phyloP scores from a whole-genome alignment of 2,329 filamentous ascomycete genomes.

The Fusarium transvaalense region DNA sequence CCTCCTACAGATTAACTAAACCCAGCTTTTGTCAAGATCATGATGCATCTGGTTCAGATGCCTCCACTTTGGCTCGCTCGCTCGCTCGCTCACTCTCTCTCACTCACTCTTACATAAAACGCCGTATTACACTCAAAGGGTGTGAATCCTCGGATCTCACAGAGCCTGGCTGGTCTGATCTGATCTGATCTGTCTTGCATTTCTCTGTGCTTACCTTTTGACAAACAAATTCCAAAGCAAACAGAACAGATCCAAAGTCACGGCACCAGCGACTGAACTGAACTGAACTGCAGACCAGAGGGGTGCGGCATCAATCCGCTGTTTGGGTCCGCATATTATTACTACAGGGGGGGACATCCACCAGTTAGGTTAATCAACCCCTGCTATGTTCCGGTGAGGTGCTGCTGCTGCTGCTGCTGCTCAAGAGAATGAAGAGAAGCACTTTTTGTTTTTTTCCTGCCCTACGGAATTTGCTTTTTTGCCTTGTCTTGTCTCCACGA shows the following conservation, averaged over 20 bases:
- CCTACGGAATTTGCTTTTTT: conserved; percentile 22
- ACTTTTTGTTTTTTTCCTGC: conserved; percentile 30
- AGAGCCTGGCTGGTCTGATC: not conserved
- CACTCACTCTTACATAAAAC: conserved; percentile 24
- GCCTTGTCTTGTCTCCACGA: conserved; percentile 8
- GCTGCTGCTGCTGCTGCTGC: conserved; percentile 20
- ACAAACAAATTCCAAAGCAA: not conserved
- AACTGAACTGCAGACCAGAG: not conserved
- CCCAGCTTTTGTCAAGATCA: conserved; percentile 14
- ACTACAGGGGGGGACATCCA: conserved; percentile 18
- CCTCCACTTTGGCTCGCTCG: conserved; percentile 18
- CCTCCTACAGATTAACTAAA: conserved; percentile 13
- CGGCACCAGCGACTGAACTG: not conserved
- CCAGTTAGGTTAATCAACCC: not conserved
- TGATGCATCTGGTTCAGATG: conserved; percentile 12
- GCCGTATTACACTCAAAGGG: conserved; percentile 26
- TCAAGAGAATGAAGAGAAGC: conserved; percentile 1
- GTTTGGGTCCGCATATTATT: conserved; percentile 5
- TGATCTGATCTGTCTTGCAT: conserved; percentile 2
- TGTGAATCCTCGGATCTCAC: conserved; percentile 10
- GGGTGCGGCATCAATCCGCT: conserved; percentile 31
- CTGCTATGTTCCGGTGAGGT: conserved; percentile 18
- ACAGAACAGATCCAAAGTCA: not conserved
- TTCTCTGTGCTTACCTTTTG: conserved; percentile 30
- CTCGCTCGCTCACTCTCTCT: not conserved